Conservation (phyloP, 176 grass and related monocot species). For the Otatea glauca region DNA sequence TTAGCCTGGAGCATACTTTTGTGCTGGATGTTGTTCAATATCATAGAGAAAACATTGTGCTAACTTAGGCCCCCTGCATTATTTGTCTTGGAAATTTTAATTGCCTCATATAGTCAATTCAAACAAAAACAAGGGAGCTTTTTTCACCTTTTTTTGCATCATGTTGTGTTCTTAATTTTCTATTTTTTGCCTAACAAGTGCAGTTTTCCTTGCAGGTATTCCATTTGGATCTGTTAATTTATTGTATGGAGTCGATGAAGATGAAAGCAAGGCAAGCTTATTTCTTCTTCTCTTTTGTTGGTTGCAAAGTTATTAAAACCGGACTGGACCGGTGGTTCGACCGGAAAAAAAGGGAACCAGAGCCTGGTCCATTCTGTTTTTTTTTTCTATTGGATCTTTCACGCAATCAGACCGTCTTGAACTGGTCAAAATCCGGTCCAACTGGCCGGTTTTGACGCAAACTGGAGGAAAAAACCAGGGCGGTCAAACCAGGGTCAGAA, state of each 20-base stretch:
- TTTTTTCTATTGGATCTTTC: no score
- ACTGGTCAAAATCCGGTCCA: no score
- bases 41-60: constrained; percentile 2
- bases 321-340: no score
- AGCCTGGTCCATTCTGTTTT: no score
- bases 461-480: no score
- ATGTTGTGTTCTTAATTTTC: constrained; percentile 24
- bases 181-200: constrained; percentile 22
- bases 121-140: neutral
- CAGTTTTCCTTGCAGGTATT: constrained; percentile 63
- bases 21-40: neutral
- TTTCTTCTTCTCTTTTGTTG: constrained; percentile 40
- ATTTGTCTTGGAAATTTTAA: neutral
- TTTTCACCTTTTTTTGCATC: constrained; percentile 3
- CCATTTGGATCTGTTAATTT: constrained; percentile 99
- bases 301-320: neutral
- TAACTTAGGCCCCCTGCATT: neutral
- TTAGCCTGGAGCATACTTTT: constrained; percentile 2
- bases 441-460: no score
- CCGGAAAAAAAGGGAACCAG: no score
- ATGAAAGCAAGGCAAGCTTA: constrained; percentile 93
- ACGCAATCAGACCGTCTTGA: no score
- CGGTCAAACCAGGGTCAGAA: no score
- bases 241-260: constrained; percentile 81
- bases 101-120: neutral